Conservation (phyloP, 768 basidiomycete species). For the Pisolithus albus region DNA sequence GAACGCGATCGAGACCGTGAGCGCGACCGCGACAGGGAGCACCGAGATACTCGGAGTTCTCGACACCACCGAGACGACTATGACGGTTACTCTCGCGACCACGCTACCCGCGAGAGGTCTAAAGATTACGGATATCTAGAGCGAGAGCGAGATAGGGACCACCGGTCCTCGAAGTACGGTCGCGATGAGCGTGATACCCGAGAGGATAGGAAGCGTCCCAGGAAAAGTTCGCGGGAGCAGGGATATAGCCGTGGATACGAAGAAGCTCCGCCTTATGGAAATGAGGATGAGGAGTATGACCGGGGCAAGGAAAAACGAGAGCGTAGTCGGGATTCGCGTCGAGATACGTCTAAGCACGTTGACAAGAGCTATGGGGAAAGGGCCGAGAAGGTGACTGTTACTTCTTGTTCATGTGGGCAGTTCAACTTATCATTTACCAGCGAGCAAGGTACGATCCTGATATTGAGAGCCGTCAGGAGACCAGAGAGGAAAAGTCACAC, state of each 20-base stretch:
- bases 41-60: constrained; percentile 25
- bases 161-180: constrained; percentile 39
- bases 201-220: constrained; percentile 42
- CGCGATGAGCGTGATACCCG: constrained; percentile 52
- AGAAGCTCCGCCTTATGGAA: constrained; percentile 34
- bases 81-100: constrained; percentile 26
- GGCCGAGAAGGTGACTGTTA: constrained; percentile 53
- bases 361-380: constrained; percentile 29
- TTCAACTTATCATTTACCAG: constrained; percentile 27
- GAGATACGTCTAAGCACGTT: constrained; percentile 32
- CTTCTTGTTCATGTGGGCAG: not conserved
- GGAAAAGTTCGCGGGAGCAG: constrained; percentile 34
- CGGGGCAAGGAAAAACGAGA: constrained; percentile 36
- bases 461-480: constrained; percentile 39
- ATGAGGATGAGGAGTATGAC: constrained; percentile 35
- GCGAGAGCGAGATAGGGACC: constrained; percentile 36
- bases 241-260: constrained; percentile 42
- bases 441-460: constrained; percentile 49
- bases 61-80: constrained; percentile 32
- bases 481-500: constrained; percentile 31
- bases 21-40: constrained; percentile 35
- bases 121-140: constrained; percentile 28
- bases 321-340: constrained; percentile 36
- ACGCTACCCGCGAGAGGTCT: constrained; percentile 30
- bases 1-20: constrained; percentile 34